Conservation (phyloP, 441 rosid species). For the Pelargonium cotyledonis region DNA sequence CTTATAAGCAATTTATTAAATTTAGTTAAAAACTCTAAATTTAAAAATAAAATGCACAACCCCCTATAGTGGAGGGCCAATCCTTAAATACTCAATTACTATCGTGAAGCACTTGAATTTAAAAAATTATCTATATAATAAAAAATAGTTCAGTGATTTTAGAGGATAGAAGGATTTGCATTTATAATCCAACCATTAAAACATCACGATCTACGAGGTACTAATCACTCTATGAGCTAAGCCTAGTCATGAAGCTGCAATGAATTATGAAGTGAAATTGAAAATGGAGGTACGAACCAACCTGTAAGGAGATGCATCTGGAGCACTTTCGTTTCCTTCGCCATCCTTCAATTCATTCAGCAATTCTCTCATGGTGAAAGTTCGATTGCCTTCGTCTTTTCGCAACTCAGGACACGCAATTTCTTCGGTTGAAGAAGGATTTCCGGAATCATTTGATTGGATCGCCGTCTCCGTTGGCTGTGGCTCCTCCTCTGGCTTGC, state of each 20-base stretch:
- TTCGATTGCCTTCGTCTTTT: conserved; percentile 55
- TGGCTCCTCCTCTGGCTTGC: conserved; percentile 21
- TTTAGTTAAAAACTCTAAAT: no score
- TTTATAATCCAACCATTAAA: background rate
- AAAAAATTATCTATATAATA: no score
- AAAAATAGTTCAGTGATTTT: no score
- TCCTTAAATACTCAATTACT: no score
- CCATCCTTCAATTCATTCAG: conserved; percentile 73
- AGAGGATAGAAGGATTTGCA: background rate
- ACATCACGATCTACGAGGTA: background rate
- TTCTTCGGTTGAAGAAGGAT: conserved; percentile 24
- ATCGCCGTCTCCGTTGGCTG: conserved; percentile 27
- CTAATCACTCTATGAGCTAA: background rate
- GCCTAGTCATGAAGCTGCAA: background rate
- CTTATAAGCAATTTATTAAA: no score
- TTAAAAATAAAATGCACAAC: no score
- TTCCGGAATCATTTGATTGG: conserved; percentile 29
- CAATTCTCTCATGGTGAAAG: conserved; percentile 88
- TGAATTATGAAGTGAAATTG: conserved; percentile 5
- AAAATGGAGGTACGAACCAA: conserved; percentile 3
- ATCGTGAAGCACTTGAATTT: no score
- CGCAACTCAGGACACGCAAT: conserved; percentile 27
- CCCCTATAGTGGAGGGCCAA: no score
- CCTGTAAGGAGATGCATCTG: conserved; percentile 42
- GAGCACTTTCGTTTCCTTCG: conserved; percentile 51